A percentile compares a stretch with the other conserved stretches of the same genome.
Evolutionary conservation across 306 rosid genomes (phyloP).

Genomic region (Heteromeles arbutifolia): DNA sequence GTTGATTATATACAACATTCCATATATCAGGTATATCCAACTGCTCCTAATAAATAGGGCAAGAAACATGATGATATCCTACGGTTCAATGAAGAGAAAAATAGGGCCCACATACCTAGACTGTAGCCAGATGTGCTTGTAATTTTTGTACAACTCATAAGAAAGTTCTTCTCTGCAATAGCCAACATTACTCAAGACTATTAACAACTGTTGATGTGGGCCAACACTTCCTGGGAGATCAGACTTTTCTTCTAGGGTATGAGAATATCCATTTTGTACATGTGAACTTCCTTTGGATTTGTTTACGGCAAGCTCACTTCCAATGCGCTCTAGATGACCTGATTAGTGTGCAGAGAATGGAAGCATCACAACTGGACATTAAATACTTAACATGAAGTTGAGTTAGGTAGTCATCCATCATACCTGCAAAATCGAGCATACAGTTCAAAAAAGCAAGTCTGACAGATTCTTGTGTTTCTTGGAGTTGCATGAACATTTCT

Average conservation of each 20-base stretch:
- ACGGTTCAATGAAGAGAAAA: not conserved
- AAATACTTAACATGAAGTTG: constrained; percentile 7
- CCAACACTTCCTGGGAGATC: constrained; percentile 55
- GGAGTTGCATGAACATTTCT: constrained; percentile 72
- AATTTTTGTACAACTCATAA: constrained; percentile 69
- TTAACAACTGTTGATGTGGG: constrained; percentile 74
- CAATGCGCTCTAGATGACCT: constrained; percentile 83
- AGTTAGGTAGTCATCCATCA: constrained; percentile 23
- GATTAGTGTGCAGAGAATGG: constrained; percentile 22
- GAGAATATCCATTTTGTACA: constrained; percentile 67
- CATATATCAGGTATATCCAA: not conserved
- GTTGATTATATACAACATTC: not conserved
- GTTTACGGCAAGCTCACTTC: constrained; percentile 56
- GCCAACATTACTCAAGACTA: constrained; percentile 90
- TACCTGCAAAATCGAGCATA: constrained; percentile 97
- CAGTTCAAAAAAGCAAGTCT: constrained; percentile 92
- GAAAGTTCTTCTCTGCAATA: constrained; percentile 96
- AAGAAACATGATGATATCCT: not conserved
- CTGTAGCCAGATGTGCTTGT: constrained; percentile 74
- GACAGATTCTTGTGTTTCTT: constrained; percentile 92
- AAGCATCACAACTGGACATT: constrained; percentile 17
- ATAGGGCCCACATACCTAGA: constrained; percentile 50
- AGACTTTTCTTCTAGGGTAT: constrained; percentile 48
- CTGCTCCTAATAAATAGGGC: not conserved
- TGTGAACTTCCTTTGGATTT: constrained; percentile 51